Conservation (phyloP, 2,329 filamentous ascomycete species). For the Grosmannia huntii region DNA sequence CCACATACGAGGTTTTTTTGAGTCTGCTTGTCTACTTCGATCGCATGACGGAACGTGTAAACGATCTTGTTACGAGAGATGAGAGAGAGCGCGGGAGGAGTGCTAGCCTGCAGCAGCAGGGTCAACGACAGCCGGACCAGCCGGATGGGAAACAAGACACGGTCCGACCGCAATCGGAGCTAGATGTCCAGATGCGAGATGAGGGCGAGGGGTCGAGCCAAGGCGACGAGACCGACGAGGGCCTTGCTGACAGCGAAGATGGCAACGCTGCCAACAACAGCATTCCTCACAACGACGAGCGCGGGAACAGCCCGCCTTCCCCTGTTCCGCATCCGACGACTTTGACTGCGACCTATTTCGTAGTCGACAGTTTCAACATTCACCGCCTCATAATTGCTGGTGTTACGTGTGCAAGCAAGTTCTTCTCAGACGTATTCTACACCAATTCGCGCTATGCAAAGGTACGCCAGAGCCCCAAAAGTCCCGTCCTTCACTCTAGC, state of each 20-base stretch:
- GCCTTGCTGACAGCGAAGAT: constrained; percentile 34
- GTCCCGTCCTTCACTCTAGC: background rate
- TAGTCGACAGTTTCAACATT: constrained; percentile 98
- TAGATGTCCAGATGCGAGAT: constrained; percentile 1
- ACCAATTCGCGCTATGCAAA: constrained; percentile 99
- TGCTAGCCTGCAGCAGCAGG: background rate
- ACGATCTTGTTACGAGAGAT: constrained; percentile 61
- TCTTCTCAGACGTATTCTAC: constrained; percentile 98
- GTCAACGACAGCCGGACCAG: constrained; percentile 11
- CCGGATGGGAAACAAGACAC: background rate
- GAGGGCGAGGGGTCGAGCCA: constrained; percentile 20
- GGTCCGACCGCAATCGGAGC: constrained; percentile 1
- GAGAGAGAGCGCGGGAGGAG: constrained; percentile 32
- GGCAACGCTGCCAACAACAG: background rate
- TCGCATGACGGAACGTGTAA: constrained; percentile 94
- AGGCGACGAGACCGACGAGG: constrained; percentile 35
- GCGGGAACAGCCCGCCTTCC: background rate
- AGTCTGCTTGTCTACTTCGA: constrained; percentile 96
- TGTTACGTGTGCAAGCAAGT: constrained; percentile 97
- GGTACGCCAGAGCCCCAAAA: constrained; percentile 39
- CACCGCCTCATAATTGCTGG: constrained; percentile 92
- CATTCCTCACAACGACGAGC: background rate
- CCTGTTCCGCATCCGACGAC: background rate
- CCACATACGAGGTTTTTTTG: constrained; percentile 94
- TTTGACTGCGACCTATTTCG: constrained; percentile 51